These are phyloP conservation scores for Colletotrichum sublineola DNA, from an alignment of 2,329 filamentous ascomycete genomes.

Conservation along the genomic window DNA sequence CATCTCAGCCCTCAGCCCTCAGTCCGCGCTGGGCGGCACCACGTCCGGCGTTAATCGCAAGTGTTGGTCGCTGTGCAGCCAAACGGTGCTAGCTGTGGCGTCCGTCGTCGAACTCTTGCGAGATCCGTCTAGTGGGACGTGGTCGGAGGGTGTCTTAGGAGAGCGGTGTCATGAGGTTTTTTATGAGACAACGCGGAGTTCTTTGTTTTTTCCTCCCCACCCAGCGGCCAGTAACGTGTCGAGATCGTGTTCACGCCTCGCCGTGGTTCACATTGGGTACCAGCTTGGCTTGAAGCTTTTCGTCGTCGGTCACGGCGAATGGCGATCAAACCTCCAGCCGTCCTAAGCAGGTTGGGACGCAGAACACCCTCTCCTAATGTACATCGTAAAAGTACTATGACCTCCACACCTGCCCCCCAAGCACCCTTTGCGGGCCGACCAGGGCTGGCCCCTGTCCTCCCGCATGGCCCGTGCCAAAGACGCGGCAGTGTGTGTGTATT, in stretches of 20 bases:
- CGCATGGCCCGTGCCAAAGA: constrained; percentile 33
- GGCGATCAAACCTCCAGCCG: neutral
- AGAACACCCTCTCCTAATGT: neutral
- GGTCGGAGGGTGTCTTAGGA: constrained; percentile 5
- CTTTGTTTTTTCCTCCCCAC: constrained; percentile 8
- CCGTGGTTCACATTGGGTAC: neutral
- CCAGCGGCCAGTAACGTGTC: constrained; percentile 1
- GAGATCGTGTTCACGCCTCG: neutral
- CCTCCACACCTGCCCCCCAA: neutral
- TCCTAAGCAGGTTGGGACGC: neutral
- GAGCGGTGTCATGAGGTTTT: constrained; percentile 13
- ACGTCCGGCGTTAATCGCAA: constrained; percentile 23
- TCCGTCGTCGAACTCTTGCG: constrained; percentile 8
- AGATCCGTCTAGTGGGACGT: constrained; percentile 5
- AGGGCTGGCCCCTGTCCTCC: constrained; percentile 31
- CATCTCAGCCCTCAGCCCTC: constrained; percentile 29
- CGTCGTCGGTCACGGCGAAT: neutral
- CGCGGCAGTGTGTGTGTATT: constrained; percentile 6
- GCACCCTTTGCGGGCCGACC: constrained; percentile 20
- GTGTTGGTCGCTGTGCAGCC: constrained; percentile 9
- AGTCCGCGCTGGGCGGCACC: constrained; percentile 16
- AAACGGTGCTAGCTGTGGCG: constrained; percentile 29
- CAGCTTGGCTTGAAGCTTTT: neutral
- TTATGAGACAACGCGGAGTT: constrained; percentile 22
- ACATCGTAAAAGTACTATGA: too few species aligned